Evolutionary conservation across 2,329 filamentous ascomycete species (phyloP).

Genomic region (Knufia petricola): DNA sequence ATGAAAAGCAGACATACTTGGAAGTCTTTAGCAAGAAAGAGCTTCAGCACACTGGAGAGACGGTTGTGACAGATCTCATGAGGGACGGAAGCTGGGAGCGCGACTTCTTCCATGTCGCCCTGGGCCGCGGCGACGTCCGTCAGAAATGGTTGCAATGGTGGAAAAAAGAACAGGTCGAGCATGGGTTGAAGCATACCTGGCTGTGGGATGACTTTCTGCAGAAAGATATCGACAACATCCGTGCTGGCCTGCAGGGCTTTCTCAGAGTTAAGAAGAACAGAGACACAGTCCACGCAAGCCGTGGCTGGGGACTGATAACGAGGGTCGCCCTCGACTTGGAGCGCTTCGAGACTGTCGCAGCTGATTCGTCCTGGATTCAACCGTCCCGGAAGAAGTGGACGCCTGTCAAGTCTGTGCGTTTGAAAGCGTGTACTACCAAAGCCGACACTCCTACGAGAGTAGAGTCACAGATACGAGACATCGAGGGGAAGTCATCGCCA

Average conservation of each 20-base stretch:
- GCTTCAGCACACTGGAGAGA: not conserved
- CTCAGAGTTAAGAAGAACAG: no score
- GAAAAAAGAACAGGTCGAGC: not conserved
- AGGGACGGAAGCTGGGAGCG: not conserved
- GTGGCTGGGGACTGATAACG: no score
- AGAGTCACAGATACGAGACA: no score
- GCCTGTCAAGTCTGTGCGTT: no score
- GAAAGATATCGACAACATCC: not conserved
- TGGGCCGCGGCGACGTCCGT: not conserved
- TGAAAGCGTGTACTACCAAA: no score
- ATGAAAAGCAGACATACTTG: not conserved
- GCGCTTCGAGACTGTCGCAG: no score
- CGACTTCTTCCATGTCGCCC: not conserved
- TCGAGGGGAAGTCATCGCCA: no score
- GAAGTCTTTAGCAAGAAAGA: not conserved
- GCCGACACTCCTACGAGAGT: no score
- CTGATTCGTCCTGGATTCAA: no score
- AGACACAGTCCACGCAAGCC: no score
- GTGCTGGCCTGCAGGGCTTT: not conserved
- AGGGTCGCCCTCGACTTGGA: no score
- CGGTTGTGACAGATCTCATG: not conserved
- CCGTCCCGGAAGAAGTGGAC: no score
- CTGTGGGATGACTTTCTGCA: not conserved
- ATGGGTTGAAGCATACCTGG: not conserved
- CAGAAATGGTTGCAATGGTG: not conserved